Percentiles rank a stretch among this genome's conserved stretches.
phyloP scores from a whole-genome alignment of 495 filamentous ascomycete species.

The Aspergillus affinis region DNA sequence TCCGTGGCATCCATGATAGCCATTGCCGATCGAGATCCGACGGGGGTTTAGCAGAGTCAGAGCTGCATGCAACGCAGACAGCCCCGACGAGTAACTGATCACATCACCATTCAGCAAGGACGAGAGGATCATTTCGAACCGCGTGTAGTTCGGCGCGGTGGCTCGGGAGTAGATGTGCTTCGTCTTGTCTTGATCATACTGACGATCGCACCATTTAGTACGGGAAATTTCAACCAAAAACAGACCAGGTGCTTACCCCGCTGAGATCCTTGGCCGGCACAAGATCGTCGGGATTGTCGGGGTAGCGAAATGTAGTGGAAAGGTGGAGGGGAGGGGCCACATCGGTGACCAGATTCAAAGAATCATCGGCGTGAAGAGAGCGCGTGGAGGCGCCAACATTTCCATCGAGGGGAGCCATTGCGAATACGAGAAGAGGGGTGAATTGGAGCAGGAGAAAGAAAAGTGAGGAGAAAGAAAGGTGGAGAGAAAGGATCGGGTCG shows the following conservation, averaged over 20 bases:
- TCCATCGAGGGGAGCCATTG: conserved; percentile 32
- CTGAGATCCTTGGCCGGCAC: conserved; percentile 40
- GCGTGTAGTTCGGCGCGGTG: conserved; percentile 69
- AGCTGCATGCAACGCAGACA: conserved; percentile 82
- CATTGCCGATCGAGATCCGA: conserved; percentile 72
- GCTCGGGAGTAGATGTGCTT: conserved; percentile 74
- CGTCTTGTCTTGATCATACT: conserved; percentile 27
- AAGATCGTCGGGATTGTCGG: conserved; percentile 62
- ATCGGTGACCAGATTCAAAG: conserved; percentile 65
- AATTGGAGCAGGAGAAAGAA: not conserved
- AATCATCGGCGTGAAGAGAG: conserved; percentile 85
- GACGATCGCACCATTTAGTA: not conserved
- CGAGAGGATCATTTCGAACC: conserved; percentile 80
- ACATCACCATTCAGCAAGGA: conserved; percentile 66
- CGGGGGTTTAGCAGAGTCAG: conserved; percentile 75
- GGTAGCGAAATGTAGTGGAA: conserved; percentile 85
- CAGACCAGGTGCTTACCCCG: conserved; percentile 24
- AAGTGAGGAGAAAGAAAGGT: not conserved
- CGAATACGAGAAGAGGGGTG: conserved; percentile 9
- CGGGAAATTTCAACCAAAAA: not conserved
- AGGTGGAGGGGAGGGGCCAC: conserved; percentile 85
- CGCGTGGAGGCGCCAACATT: conserved; percentile 55
- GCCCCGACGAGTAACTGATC: conserved; percentile 79
- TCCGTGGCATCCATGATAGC: conserved; percentile 93
- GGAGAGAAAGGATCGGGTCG: not conserved